Conservation (phyloP, 306 rosid species). For the Ormosia emarginata region DNA sequence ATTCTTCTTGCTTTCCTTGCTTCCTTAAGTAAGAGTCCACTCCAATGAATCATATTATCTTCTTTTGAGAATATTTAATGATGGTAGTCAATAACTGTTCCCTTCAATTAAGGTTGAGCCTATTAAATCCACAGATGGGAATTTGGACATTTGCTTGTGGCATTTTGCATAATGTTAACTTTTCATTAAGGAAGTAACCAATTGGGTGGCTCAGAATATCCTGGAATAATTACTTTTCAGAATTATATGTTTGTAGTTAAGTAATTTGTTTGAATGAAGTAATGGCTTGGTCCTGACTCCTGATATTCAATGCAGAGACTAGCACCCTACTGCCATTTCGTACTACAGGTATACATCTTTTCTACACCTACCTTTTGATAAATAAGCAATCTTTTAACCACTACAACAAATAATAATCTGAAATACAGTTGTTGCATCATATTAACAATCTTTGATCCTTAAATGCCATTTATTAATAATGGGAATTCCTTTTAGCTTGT, state of each 20-base stretch:
- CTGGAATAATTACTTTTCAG: not conserved
- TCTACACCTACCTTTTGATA: not conserved
- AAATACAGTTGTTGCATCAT: too few species aligned
- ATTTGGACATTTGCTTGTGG: too few species aligned
- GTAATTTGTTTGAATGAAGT: conserved; percentile 10
- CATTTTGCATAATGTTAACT: too few species aligned
- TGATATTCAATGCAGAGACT: conserved; percentile 56
- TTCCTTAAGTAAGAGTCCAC: conserved; percentile 60
- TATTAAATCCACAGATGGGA: not conserved
- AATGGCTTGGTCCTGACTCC: too few species aligned
- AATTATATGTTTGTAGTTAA: not conserved
- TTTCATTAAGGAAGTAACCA: not conserved
- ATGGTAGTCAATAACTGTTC: not conserved
- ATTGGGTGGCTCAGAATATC: not conserved
- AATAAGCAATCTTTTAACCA: not conserved
- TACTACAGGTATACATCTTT: conserved; percentile 41
- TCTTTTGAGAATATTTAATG: not conserved
- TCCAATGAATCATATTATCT: too few species aligned
- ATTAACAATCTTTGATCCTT: too few species aligned
- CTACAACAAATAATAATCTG: too few species aligned
- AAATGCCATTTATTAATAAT: too few species aligned
- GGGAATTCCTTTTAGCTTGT: too few species aligned
- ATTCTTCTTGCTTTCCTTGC: too few species aligned
- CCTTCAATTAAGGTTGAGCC: not conserved
- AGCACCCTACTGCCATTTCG: conserved; percentile 62